Conservation (phyloP, 768 basidiomycete species). For the Kwoniella mangroviensis region DNA sequence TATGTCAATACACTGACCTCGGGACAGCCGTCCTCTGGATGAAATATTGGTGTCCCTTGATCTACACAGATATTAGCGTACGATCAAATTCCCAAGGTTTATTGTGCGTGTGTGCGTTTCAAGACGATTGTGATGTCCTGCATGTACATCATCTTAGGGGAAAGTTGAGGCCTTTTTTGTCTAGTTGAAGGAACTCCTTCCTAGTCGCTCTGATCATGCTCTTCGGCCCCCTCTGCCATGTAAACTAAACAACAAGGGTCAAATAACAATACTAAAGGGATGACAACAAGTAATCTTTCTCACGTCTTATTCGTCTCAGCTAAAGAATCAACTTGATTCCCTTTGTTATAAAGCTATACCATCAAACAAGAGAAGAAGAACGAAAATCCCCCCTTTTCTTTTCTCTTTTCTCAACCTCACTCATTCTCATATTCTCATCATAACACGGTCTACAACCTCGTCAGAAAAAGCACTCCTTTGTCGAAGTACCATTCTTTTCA, state of each 20-base stretch:
- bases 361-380: not conserved
- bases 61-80: not conserved
- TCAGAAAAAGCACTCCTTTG: constrained; percentile 3
- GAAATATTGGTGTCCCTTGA: not conserved
- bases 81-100: not conserved
- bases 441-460: not conserved
- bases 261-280: constrained; percentile 2
- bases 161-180: not conserved
- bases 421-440: not conserved
- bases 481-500: constrained; percentile 1
- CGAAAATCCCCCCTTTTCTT: not conserved
- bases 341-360: constrained; percentile 11
- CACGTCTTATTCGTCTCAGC: not conserved
- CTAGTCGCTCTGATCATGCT: not conserved
- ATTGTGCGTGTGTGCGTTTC: not conserved
- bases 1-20: not conserved
- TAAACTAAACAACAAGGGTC: constrained; percentile 4
- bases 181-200: not conserved
- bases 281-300: not conserved
- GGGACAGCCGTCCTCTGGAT: not conserved
- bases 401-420: constrained; percentile 4
- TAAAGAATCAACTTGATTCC: not conserved
- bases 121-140: not conserved
- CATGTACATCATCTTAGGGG: not conserved
- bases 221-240: not conserved